Evolutionary conservation across 2,329 filamentous ascomycete species (phyloP), one percentile per base, ranked within the genome.

Genomic region (Pseudopyricularia javanii): DNA sequence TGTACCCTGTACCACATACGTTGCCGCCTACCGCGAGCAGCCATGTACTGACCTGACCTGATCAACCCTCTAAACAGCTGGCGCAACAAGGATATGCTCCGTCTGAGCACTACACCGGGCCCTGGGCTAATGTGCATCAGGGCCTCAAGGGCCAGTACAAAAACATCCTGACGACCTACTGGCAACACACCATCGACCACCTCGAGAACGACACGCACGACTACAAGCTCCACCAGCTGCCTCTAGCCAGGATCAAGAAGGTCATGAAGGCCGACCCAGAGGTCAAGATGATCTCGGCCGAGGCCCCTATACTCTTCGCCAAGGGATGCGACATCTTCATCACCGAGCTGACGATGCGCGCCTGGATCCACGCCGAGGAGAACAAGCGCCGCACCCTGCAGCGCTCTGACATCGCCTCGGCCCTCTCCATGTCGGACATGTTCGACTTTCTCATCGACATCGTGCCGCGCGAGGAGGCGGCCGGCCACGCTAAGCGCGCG

Each of bases 281-380:
- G 63, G 93, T 98, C 49, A 98, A 98, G 75, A 98, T 98, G 93
- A 98, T 98, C 57, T 97, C 91, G 4, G 93, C 93, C 8, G 93
- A 98, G 71, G 93, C 93, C 2, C 93, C 93, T 1, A 98, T 98
- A 60, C 76, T 98, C 14, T 98, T 98, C 63, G 93, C 93, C 51
- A 98, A 98, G 70, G 93, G 91, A 35, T 97, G 93, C 69, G 93
- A 98, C 65, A 96, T 97, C 64, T 98, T 98, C 72, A 98, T 98
- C 64, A 96, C 91, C 1, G 93, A 98, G 70, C 76, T 98, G 56
- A 98, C 93, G 7, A 98, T 98, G 93, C 88, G 93, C 58, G 93
- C 93, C 48, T 98, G 93, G 93, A 98, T 98, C 58, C 93, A 98
- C 63, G 93, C 93, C 15, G 93, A 98, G 66, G 93, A 98, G 70